These are phyloP conservation scores for Fusarium torreyae DNA, from an alignment of 2,329 filamentous ascomycete genomes.

Conservation along the genomic window DNA sequence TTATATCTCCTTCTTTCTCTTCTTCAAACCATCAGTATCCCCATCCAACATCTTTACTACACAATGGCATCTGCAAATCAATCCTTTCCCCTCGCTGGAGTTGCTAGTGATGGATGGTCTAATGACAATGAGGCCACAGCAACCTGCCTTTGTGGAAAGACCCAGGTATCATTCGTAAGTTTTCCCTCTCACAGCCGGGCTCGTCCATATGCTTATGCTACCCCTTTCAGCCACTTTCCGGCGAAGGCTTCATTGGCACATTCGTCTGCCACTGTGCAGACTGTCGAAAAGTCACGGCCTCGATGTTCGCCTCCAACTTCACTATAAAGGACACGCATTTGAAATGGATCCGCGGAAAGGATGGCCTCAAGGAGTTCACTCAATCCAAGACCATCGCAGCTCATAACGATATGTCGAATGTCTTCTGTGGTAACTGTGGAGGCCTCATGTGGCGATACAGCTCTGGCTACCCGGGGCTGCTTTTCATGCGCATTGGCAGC, in stretches of 20 bases:
- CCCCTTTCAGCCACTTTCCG: not conserved
- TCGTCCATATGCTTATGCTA: accelerated
- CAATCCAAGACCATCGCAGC: slow-evolving; percentile 64
- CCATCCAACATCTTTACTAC: no score
- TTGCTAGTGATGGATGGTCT: slow-evolving; percentile 60
- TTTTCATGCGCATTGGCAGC: slow-evolving; percentile 70
- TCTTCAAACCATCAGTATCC: no score
- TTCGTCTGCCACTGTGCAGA: slow-evolving; percentile 75
- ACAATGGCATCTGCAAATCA: no score
- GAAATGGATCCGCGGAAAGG: slow-evolving; percentile 65
- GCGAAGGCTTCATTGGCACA: slow-evolving; percentile 59
- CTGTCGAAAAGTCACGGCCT: slow-evolving; percentile 74
- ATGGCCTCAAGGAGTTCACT: slow-evolving; percentile 63
- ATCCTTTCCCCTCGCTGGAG: slow-evolving; percentile 53
- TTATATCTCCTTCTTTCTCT: no score
- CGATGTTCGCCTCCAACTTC: slow-evolving; percentile 75
- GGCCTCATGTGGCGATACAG: slow-evolving; percentile 72
- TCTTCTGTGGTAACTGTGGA: slow-evolving; percentile 73
- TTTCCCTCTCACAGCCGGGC: not conserved
- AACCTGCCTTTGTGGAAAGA: slow-evolving; percentile 71
- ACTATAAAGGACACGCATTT: slow-evolving; percentile 62
- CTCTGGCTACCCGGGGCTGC: slow-evolving; percentile 60
- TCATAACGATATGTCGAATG: slow-evolving; percentile 70
- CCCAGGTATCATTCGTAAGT: slow-evolving; percentile 69
- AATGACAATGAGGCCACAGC: slow-evolving; percentile 66